Evolutionary conservation across 257 asterid species (phyloP).

Genomic region (Echites panduratus): DNA sequence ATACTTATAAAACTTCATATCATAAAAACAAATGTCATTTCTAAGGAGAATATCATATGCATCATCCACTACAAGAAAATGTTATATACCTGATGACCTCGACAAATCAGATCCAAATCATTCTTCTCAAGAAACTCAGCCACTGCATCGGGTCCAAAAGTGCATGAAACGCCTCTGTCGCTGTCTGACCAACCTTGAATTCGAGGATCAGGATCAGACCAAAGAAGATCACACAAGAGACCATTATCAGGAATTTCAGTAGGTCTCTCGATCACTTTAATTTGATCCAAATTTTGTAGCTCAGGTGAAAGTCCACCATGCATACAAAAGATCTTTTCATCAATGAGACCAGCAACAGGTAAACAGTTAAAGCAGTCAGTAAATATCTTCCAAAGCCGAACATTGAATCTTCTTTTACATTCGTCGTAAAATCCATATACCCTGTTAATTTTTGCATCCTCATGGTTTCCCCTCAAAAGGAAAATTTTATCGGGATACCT

Average conservation of each 20-base stretch:
- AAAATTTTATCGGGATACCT: constrained; percentile 55
- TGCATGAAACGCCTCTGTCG: constrained; percentile 76
- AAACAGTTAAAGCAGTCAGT: constrained; percentile 76
- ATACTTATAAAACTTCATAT: background rate
- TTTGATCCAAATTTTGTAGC: constrained; percentile 48
- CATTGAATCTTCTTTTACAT: constrained; percentile 76
- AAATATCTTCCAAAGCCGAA: constrained; percentile 77
- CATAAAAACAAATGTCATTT: background rate
- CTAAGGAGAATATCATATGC: background rate
- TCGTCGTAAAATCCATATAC: constrained; percentile 77
- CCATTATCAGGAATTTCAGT: constrained; percentile 72
- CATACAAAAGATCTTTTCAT: constrained; percentile 76
- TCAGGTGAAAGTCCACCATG: constrained; percentile 84
- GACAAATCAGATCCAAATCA: constrained; percentile 69
- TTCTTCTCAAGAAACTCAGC: constrained; percentile 57
- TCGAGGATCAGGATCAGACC: constrained; percentile 76
- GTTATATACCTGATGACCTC: constrained; percentile 75
- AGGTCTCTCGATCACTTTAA: constrained; percentile 52
- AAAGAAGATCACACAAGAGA: constrained; percentile 68
- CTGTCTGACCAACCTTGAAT: constrained; percentile 66
- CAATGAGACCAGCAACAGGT: constrained; percentile 73
- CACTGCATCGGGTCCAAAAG: constrained; percentile 69
- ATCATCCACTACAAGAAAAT: constrained; percentile 1
- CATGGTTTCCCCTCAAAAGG: constrained; percentile 79
- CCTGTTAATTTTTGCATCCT: constrained; percentile 79